A percentile compares a stretch with the other conserved stretches of the same genome.
Evolutionary conservation across 1,139 yeast genomes (phyloP).

Genomic region (Yamadazyma jaroonii): DNA sequence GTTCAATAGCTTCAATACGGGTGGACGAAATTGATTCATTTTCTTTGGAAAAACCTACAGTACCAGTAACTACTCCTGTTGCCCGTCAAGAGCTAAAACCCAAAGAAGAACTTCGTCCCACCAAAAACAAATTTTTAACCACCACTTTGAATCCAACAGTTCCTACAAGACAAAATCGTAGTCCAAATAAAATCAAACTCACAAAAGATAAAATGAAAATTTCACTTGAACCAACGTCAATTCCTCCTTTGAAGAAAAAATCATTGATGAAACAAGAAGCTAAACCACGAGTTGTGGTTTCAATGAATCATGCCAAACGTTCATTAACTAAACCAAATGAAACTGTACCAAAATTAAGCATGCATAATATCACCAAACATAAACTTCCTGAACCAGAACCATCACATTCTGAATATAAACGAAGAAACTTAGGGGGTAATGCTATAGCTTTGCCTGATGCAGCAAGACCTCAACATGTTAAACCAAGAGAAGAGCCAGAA

Average conservation of each 20-base stretch:
- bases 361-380: constrained; percentile 6
- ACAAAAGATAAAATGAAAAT: constrained; percentile 1
- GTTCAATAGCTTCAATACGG: constrained; percentile 10
- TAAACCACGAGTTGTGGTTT: constrained; percentile 24
- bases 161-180: constrained; percentile 6
- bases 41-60: background rate
- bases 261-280: constrained; percentile 31
- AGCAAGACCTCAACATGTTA: constrained; percentile 24
- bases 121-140: constrained; percentile 7
- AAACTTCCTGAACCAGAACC: constrained; percentile 5
- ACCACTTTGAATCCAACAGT: constrained; percentile 7
- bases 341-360: background rate
- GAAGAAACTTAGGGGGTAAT: constrained; percentile 22
- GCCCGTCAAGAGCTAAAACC: too few relatives aligned
- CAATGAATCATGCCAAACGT: constrained; percentile 23
- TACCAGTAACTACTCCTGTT: too few relatives aligned
- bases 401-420: constrained; percentile 9
- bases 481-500: background rate
- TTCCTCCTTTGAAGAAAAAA: constrained; percentile 28
- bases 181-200: background rate
- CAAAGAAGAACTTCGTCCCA: constrained; percentile 5
- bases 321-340: constrained; percentile 2
- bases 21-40: constrained; percentile 9
- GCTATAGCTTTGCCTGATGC: constrained; percentile 37
- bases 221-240: constrained; percentile 15